Evolutionary conservation across 345 rosid species (phyloP).

Genomic region (Raphanus raphanistrum): DNA sequence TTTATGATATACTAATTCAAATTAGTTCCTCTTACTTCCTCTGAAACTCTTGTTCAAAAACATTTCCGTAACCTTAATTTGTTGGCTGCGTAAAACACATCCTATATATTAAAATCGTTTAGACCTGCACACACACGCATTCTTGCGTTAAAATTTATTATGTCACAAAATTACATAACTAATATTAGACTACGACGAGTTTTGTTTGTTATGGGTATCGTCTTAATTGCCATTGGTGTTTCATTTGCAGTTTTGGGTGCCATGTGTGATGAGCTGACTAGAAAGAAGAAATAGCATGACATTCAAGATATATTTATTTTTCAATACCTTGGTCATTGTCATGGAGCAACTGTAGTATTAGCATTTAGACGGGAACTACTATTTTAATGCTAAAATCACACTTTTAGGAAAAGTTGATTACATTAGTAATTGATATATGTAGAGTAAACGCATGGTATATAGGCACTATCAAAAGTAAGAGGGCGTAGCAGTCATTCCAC

Average conservation of each 20-base stretch:
- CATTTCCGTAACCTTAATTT: not conserved
- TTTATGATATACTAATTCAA: not conserved
- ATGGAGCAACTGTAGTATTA: not conserved
- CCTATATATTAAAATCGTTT: not conserved
- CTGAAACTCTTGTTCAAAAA: not conserved
- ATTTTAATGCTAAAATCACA: not conserved
- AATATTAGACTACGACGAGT: not conserved
- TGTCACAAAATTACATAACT: not conserved
- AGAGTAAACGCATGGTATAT: constrained; percentile 31
- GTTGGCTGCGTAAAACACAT: not conserved
- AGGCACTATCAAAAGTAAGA: constrained; percentile 20
- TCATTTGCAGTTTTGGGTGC: not conserved
- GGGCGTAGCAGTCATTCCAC: constrained; percentile 32
- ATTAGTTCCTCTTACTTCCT: not conserved
- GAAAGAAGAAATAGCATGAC: constrained; percentile 1
- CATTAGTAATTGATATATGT: not conserved
- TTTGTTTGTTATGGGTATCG: not conserved
- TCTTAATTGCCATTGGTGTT: not conserved
- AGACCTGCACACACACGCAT: not conserved
- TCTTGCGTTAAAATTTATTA: not conserved
- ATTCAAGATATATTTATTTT: not conserved
- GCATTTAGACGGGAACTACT: not conserved
- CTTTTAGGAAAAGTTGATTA: not conserved
- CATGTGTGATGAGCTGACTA: not conserved
- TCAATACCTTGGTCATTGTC: not conserved